Percentiles rank a stretch among this genome's conserved stretches.
These are phyloP conservation scores for Bacterosira constricta DNA, from an alignment of 108 stramenopile genomes.

Conservation along the genomic window DNA sequence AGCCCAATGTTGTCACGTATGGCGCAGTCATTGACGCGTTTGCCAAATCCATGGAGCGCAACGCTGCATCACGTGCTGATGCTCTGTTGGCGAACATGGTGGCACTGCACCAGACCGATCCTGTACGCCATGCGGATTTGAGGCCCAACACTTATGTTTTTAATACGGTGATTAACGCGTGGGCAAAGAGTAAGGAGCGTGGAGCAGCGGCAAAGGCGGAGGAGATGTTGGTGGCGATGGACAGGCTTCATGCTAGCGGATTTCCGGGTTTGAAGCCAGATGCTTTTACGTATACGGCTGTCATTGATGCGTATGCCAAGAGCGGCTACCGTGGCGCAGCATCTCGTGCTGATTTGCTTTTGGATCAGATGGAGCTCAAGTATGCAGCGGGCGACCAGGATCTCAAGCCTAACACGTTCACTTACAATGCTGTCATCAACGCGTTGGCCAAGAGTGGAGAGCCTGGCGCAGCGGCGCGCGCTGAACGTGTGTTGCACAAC, in stretches of 20 bases:
- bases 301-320: slow-evolving; percentile 85
- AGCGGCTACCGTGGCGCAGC: slow-evolving; percentile 87
- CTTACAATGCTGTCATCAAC: slow-evolving; percentile 85
- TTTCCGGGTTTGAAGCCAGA: slow-evolving; percentile 85
- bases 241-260: slow-evolving; percentile 67
- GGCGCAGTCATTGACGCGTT: slow-evolving; percentile 85
- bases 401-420: slow-evolving; percentile 82
- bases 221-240: slow-evolving; percentile 88
- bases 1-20: slow-evolving; percentile 72
- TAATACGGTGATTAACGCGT: slow-evolving; percentile 81
- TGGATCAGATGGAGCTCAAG: slow-evolving; percentile 89
- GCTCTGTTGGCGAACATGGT: slow-evolving; percentile 81
- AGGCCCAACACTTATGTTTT: slow-evolving; percentile 85
- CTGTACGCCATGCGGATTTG: slow-evolving; percentile 67
- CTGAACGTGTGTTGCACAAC: slow-evolving; percentile 59
- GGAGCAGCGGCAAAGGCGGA: slow-evolving; percentile 86
- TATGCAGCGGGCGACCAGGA: slow-evolving; percentile 80
- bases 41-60: slow-evolving; percentile 77
- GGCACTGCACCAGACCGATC: slow-evolving; percentile 75
- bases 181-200: slow-evolving; percentile 57
- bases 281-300: slow-evolving; percentile 85
- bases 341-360: slow-evolving; percentile 73
- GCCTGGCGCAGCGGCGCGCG: slow-evolving; percentile 59
- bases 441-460: slow-evolving; percentile 72
- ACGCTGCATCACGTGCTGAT: slow-evolving; percentile 81